These are phyloP conservation scores for Hypoxylon lenormandii DNA, from an alignment of 495 filamentous ascomycete species.

Conservation along the genomic window DNA sequence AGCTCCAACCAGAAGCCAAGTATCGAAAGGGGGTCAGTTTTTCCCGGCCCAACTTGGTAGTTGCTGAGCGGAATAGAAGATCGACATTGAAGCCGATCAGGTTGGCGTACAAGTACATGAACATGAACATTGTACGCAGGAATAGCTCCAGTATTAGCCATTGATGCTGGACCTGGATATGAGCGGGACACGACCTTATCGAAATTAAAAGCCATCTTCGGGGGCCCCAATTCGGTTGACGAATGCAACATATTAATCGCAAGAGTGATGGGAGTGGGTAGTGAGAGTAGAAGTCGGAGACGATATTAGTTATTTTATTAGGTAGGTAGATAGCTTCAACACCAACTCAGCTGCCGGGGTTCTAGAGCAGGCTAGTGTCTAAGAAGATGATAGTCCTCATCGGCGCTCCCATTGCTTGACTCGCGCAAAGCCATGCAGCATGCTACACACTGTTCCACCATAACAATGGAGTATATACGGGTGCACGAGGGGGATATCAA, in stretches of 20 bases:
- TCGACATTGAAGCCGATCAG: slow-evolving; percentile 18
- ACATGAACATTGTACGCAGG: slow-evolving; percentile 24
- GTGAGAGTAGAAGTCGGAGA: slow-evolving; percentile 10
- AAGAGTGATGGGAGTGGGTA: slow-evolving; percentile 26
- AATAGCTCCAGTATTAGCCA: slow-evolving; percentile 32
- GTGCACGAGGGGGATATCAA: not conserved
- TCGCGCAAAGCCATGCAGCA: slow-evolving; percentile 19
- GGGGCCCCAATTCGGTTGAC: slow-evolving; percentile 42
- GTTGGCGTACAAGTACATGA: slow-evolving; percentile 34
- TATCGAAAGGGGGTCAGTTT: slow-evolving; percentile 21
- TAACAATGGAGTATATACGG: not conserved
- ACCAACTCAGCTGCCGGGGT: slow-evolving; percentile 41
- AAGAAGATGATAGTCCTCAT: slow-evolving; percentile 6
- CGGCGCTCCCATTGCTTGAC: slow-evolving; percentile 34
- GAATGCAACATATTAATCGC: slow-evolving; percentile 46
- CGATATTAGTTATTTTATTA: slow-evolving; percentile 45
- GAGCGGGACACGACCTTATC: slow-evolving; percentile 48
- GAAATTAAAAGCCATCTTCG: slow-evolving; percentile 49
- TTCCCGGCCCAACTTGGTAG: slow-evolving; percentile 38
- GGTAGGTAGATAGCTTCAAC: slow-evolving; percentile 31
- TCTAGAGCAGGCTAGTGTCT: slow-evolving; percentile 42
- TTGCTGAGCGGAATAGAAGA: slow-evolving; percentile 42
- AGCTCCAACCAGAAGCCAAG: slow-evolving; percentile 44
- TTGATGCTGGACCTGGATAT: slow-evolving; percentile 20
- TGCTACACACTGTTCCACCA: not conserved